Conservation (phyloP, 352 stramenopile genomes). For the Globisporangium nodosum region DNA sequence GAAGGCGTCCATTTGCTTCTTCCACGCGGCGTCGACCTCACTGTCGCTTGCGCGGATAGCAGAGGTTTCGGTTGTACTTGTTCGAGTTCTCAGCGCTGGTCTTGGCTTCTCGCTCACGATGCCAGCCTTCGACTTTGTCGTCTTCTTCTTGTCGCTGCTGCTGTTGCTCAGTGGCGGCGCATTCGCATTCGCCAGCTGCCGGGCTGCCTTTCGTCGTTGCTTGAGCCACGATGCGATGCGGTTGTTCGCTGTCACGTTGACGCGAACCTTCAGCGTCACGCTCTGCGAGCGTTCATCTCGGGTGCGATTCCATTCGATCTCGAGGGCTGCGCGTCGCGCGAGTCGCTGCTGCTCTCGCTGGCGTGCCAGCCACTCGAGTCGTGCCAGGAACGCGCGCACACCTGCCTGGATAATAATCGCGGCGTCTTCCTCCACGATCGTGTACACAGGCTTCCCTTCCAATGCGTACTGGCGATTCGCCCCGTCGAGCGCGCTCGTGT, state of each 20-base stretch:
- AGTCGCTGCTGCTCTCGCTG: conserved; percentile 27
- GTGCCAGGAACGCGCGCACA: conserved; percentile 35
- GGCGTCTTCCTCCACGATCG: conserved; percentile 53
- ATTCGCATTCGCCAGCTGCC: not conserved
- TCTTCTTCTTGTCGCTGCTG: not conserved
- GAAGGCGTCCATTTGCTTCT: conserved; percentile 9
- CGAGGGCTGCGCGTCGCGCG: conserved; percentile 19
- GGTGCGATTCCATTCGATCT: conserved; percentile 34
- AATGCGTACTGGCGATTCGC: conserved; percentile 11
- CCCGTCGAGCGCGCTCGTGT: not conserved
- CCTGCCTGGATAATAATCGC: conserved; percentile 36
- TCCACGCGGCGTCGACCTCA: conserved; percentile 7
- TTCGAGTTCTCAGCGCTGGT: not conserved
- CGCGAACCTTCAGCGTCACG: conserved; percentile 30
- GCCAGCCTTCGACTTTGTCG: not conserved
- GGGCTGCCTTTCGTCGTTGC: not conserved
- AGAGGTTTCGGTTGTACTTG: not conserved
- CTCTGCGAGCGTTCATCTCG: conserved; percentile 35
- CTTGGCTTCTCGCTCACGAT: not conserved
- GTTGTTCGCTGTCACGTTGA: conserved; percentile 13
- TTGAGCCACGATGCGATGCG: conserved; percentile 22
- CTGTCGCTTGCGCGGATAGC: not conserved
- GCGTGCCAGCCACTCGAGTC: conserved; percentile 19
- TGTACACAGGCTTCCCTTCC: conserved; percentile 50
- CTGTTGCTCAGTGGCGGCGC: not conserved